Base-by-base conservation (phyloP, 2,329 filamentous ascomycete species). In the Aspergillus uvarum region DNA sequence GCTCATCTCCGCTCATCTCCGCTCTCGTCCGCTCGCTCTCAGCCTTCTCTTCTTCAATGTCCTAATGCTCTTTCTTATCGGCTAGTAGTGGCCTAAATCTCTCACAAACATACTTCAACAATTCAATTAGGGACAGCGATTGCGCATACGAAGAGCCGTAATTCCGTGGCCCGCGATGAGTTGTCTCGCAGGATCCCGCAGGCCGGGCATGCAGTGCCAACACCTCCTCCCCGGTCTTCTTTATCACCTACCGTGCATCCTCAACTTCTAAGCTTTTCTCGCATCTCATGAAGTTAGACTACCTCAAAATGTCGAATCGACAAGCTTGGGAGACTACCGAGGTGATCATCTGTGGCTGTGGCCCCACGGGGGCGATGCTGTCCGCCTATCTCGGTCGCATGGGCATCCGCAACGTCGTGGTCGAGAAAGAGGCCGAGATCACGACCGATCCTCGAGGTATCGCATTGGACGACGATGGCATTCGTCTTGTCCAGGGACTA, bases 281-380 rank as follows among this genome's bases (percentile, higher is more conserved):
- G n/a, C 14, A 7, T 44, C 32, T 3, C 12, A 49, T 12, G 5
- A 24, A 50, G 12, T 24, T 4, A 22, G 12, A 1, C 5, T 19
- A 49, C 3, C 10, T 26, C 47, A 49, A 24, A 22, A 49, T 49
- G 47, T 22, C 22, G 12, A 29, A 21, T 19, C 12, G 16, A 31
- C 22, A 50, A n/a, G 14, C 21, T 16, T 29, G 22, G 42, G 68
- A 66, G 54, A 64, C 59, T 0, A 71, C 67, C 1, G 69, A 72
- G 35, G 67, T 75, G 16, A 58, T 75, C 5, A 75, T 75, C 35
- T 72, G 70, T 48, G 73, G 73, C 44, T 74, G 72, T 52, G 73
- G 73, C 19, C 73, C 73, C 24, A 72, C 71, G 0, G 72, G 72
- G 2, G 69, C 73, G 8, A 54, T 74, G 59, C 59, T 75, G 1